Evolutionary conservation across 305 asterid species (phyloP).

Genomic region (Nicotiana rustica): DNA sequence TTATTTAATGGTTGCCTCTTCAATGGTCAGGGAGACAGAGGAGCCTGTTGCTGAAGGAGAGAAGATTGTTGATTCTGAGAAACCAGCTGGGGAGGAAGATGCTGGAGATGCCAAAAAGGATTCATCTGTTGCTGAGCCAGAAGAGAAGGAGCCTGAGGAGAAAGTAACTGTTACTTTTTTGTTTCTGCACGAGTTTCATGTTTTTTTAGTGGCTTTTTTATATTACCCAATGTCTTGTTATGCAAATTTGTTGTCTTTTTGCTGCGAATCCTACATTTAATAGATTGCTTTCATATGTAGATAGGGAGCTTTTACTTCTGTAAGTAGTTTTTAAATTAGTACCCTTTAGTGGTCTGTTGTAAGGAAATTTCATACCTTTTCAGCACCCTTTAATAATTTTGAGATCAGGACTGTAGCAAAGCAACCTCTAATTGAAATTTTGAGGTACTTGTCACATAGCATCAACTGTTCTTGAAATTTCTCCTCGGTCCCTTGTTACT

Average conservation of each 20-base stretch:
- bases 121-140: slow-evolving; percentile 49
- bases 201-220: not conserved
- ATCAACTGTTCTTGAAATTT: not conserved
- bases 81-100: slow-evolving; percentile 55
- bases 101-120: slow-evolving; percentile 58
- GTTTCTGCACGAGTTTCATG: not conserved
- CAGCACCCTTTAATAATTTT: not conserved
- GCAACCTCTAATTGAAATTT: not conserved
- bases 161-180: slow-evolving; percentile 49
- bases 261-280: not conserved
- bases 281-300: not conserved
- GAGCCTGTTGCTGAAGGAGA: slow-evolving; percentile 54
- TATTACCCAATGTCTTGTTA: not conserved
- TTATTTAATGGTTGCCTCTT: not conserved
- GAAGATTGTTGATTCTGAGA: slow-evolving; percentile 59
- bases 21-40: slow-evolving; percentile 56
- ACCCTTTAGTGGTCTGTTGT: not conserved
- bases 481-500: not conserved
- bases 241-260: not conserved
- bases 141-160: slow-evolving; percentile 69
- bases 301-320: not conserved
- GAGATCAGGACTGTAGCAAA: not conserved
- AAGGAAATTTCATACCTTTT: not conserved
- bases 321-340: not conserved
- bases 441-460: not conserved